Evolutionary conservation across 2,329 filamentous ascomycete genomes (phyloP).

Genomic region (Knoxdaviesia capensis): DNA sequence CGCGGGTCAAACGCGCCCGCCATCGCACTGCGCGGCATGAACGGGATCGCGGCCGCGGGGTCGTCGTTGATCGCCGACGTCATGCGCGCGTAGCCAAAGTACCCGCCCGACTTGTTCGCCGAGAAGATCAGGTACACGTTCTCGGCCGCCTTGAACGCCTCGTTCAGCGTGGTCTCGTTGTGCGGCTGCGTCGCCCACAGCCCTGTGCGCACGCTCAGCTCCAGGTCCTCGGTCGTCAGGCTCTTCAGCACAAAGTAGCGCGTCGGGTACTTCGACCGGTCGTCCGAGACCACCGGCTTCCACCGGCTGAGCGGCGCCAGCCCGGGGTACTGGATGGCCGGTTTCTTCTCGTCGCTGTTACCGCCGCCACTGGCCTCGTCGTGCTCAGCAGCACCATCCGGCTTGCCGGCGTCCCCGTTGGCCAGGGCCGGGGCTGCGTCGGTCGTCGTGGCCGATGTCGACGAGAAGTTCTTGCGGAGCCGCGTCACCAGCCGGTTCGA

Average conservation of each 20-base stretch:
- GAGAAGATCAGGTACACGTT: conserved; percentile 89
- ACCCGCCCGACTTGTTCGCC: conserved; percentile 92
- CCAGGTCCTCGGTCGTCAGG: conserved; percentile 73
- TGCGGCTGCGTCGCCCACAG: conserved; percentile 92
- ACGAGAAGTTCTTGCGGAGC: conserved; percentile 34
- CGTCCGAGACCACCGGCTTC: neutral
- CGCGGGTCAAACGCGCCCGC: conserved; percentile 32
- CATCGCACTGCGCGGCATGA: conserved; percentile 43
- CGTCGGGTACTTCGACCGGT: conserved; percentile 26
- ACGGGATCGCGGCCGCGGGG: conserved; percentile 45
- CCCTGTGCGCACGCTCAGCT: conserved; percentile 68
- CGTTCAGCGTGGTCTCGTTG: conserved; percentile 69
- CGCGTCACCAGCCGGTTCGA: conserved; percentile 73
- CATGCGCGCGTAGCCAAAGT: conserved; percentile 92
- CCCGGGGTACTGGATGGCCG: too few relatives aligned
- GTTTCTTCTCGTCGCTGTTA: neutral
- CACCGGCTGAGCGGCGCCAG: too few relatives aligned
- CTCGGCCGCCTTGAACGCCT: conserved; percentile 65
- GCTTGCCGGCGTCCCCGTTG: neutral
- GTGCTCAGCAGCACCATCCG: too few relatives aligned
- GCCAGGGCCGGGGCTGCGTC: neutral
- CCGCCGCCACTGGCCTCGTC: neutral
- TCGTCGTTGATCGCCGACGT: conserved; percentile 65
- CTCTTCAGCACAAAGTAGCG: conserved; percentile 90
- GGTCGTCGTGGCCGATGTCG: neutral